Percentiles rank a stretch among this genome's conserved stretches.
Evolutionary conservation across 2,329 filamentous ascomycete species (phyloP).

Genomic region (Penicillium sp.): DNA sequence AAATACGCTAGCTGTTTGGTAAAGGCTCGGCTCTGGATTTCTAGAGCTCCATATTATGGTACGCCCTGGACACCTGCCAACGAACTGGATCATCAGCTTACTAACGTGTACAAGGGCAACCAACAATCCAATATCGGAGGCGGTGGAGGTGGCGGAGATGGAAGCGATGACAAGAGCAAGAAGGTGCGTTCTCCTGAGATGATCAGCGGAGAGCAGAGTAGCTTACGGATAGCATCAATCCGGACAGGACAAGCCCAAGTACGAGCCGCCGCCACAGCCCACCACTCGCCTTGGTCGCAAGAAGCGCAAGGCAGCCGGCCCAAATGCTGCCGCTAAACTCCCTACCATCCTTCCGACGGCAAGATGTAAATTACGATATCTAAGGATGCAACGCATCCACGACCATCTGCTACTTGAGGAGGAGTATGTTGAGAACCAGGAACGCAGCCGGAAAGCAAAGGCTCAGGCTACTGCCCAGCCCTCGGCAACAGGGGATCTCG

Average conservation of each 20-base stretch:
- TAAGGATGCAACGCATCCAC: conserved; percentile 98
- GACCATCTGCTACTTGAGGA: conserved; percentile 95
- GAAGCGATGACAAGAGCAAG: conserved; percentile 85
- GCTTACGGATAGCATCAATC: conserved; percentile 12
- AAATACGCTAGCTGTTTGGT: neutral
- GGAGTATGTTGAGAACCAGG: conserved; percentile 98
- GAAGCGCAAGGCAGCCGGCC: conserved; percentile 94
- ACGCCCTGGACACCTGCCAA: neutral
- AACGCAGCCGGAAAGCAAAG: conserved; percentile 90
- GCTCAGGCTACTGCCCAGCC: conserved; percentile 58
- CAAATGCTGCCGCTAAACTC: conserved; percentile 91
- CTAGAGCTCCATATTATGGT: conserved; percentile 14
- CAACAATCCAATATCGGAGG: conserved; percentile 77
- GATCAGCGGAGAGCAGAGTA: neutral
- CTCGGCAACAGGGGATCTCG: conserved; percentile 60
- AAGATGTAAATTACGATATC: conserved; percentile 92
- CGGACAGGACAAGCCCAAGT: conserved; percentile 92
- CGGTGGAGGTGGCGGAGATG: conserved; percentile 63
- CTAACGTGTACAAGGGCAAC: conserved; percentile 39
- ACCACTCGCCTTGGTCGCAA: conserved; percentile 96
- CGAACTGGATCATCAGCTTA: conserved; percentile 2
- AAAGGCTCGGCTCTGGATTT: conserved; percentile 1
- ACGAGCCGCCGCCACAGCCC: conserved; percentile 94
- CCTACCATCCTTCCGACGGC: conserved; percentile 92
- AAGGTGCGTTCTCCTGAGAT: conserved; percentile 58